A percentile compares a stretch with the other conserved stretches of the same genome.
Conservation (phyloP, 768 basidiomycete species). For the Rhodocollybia butyracea region DNA sequence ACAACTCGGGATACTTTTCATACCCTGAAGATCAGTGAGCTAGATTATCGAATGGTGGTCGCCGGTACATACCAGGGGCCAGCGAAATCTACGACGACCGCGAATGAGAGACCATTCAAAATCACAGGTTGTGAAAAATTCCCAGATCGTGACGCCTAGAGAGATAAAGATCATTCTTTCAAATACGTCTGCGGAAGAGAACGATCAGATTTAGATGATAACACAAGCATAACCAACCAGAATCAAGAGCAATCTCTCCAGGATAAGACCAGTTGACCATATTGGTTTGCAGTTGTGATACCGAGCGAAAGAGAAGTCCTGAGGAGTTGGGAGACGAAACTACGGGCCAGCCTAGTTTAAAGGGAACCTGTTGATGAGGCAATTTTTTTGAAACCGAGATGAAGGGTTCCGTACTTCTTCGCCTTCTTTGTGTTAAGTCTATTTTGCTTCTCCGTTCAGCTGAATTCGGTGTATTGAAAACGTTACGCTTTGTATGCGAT, state of each 20-base stretch:
- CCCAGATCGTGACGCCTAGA: constrained; percentile 69
- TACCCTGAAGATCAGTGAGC: neutral
- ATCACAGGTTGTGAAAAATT: constrained; percentile 55
- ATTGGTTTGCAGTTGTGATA: neutral
- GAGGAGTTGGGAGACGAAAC: neutral
- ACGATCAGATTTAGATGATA: neutral
- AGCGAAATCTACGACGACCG: constrained; percentile 55
- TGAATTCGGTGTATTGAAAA: too few relatives aligned
- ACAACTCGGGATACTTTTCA: neutral
- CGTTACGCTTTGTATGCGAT: too few relatives aligned
- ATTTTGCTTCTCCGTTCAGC: constrained; percentile 2
- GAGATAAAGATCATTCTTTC: constrained; percentile 58
- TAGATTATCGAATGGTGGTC: constrained; percentile 1
- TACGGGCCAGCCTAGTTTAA: neutral
- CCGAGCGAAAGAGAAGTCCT: neutral
- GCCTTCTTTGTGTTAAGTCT: constrained; percentile 1
- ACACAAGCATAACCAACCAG: constrained; percentile 23
- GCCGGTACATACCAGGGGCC: constrained; percentile 58
- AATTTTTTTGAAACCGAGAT: neutral
- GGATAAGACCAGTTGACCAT: constrained; percentile 54
- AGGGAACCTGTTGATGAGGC: neutral
- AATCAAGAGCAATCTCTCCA: constrained; percentile 39
- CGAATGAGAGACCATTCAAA: constrained; percentile 69
- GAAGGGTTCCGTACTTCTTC: constrained; percentile 4
- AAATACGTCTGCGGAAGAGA: constrained; percentile 44